Evolutionary conservation across 163 green algal genomes (phyloP).

Genomic region (Chlamydomonas reinhardtii): DNA sequence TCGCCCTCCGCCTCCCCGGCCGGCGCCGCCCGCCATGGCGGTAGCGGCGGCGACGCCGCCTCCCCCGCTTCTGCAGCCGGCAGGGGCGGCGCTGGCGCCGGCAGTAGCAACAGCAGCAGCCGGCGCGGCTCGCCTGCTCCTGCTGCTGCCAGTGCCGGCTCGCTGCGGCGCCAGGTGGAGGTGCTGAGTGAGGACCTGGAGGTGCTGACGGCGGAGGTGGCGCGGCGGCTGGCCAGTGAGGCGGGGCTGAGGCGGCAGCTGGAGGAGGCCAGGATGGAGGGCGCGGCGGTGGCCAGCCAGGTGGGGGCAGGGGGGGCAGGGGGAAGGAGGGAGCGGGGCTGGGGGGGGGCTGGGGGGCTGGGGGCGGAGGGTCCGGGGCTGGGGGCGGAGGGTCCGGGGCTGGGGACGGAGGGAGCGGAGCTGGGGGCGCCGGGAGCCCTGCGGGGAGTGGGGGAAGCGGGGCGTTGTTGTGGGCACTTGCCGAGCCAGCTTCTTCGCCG

Average conservation of each 20-base stretch:
- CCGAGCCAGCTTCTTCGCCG: too few relatives aligned
- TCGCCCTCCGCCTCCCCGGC: too few relatives aligned
- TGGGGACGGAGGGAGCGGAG: background rate
- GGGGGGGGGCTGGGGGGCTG: too few relatives aligned
- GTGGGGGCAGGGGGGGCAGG: background rate
- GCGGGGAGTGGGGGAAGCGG: too few relatives aligned
- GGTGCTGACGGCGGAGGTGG: slow-evolving; percentile 23
- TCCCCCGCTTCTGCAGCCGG: too few relatives aligned
- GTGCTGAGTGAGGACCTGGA: slow-evolving; percentile 19
- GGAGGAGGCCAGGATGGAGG: background rate
- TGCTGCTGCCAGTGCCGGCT: too few relatives aligned
- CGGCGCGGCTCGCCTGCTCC: too few relatives aligned
- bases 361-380: background rate
- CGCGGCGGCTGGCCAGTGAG: background rate
- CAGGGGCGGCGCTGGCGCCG: too few relatives aligned
- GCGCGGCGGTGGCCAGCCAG: background rate
- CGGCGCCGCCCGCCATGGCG: too few relatives aligned
- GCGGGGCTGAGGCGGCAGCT: background rate
- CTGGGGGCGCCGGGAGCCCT: too few relatives aligned
- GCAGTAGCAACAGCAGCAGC: background rate
- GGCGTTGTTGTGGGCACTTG: too few relatives aligned
- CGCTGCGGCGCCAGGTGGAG: background rate
- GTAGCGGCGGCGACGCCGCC: background rate
- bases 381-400: too few relatives aligned
- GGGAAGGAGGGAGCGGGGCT: background rate